Percentiles rank a stretch among this genome's conserved stretches.
These are phyloP conservation scores for Lagenaria siceraria DNA, from an alignment of 306 rosid genomes.

Conservation along the genomic window DNA sequence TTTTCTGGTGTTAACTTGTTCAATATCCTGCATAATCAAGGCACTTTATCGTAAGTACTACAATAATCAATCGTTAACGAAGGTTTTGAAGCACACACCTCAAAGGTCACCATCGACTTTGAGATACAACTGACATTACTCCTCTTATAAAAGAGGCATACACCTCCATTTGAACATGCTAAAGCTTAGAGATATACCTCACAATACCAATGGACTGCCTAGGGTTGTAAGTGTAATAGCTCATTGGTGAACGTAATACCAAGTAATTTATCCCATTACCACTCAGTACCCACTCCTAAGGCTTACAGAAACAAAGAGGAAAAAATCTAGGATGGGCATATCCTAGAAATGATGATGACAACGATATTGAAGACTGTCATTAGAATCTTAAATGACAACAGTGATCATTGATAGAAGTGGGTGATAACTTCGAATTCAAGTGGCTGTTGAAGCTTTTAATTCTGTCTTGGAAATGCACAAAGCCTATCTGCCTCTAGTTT, in stretches of 20 bases:
- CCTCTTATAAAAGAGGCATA: background rate
- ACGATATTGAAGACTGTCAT: background rate
- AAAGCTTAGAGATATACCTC: background rate
- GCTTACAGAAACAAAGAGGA: background rate
- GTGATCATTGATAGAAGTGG: no score
- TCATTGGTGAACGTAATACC: background rate
- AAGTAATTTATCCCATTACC: background rate
- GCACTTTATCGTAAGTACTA: background rate
- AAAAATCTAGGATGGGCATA: background rate
- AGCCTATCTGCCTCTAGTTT: no score
- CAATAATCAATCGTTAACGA: background rate
- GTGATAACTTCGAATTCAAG: no score
- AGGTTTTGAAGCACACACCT: background rate
- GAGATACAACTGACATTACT: background rate
- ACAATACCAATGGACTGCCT: background rate
- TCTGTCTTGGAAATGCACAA: no score
- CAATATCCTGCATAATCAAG: conserved; percentile 53
- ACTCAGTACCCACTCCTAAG: background rate
- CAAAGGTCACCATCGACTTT: background rate
- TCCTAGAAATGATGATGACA: background rate
- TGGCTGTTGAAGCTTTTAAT: no score
- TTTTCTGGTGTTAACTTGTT: conserved; percentile 98
- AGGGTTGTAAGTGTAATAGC: background rate
- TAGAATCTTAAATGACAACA: no score
- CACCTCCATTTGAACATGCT: background rate